Evolutionary conservation across 306 rosid species (phyloP), one percentile per base, ranked within the genome.

Genomic region (Alnus rubra): DNA sequence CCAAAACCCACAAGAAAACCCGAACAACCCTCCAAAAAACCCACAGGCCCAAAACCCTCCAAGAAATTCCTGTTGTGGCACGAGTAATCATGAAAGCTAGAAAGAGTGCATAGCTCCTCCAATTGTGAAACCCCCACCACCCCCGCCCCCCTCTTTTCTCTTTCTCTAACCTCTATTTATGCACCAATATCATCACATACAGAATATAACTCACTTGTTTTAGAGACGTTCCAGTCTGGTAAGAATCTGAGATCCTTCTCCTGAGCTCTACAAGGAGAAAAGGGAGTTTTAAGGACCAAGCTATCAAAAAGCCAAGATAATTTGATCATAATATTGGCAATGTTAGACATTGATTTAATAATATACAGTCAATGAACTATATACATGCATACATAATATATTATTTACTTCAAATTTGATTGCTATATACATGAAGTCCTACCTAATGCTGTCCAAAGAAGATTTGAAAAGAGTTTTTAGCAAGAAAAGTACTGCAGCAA

Each of bases 231-330:
- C 85, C 90, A 35, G 88, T 84, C 76, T 87, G 89, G 75, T 74
- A 73, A 77, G 87, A 87, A 80, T 87, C 86, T 53, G 86, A 82
- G 70, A 86, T 87, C 85, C 86, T 88, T 88, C 92, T 88, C 80
- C 78, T 87, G 84, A 93, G 89, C 51, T 90, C 99, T 96, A 79
- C 85, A 87, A 72, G 79, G 70, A 73, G 74, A 79, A 35, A 69
- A 79, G 49, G 79, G 51, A 71, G 16, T 75, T 76, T 55, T 16
- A 81, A 44, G 63, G 79, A 80, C 65, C 68, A 80, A 69, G 35
- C 8, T 71, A 80, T 69, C 64, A 69, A 50, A 52, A 58, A 75
- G 65, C 37, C 13, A 12, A 75, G 56, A 31, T 80, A 71, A 60
- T 78, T 64, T 59, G 79, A 82, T 47, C 67, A 75, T 56, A 71